Conservation (phyloP, 495 filamentous ascomycete species). For the Penicillium subrubescens region DNA sequence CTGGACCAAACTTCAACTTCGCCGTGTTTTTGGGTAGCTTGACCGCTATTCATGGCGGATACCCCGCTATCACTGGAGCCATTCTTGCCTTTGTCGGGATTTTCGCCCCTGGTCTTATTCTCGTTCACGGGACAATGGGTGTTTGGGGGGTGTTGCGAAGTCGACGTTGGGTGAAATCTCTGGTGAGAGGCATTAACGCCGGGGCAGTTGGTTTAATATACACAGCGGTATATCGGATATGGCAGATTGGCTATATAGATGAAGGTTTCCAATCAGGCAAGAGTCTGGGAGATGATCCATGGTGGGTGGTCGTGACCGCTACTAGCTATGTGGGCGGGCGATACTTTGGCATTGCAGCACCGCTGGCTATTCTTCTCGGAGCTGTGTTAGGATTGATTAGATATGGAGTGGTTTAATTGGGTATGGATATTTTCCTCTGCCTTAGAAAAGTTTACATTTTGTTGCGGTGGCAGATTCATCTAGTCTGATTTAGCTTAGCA, state of each 20-base stretch:
- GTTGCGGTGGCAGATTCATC: too few relatives aligned
- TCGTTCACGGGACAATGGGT: neutral
- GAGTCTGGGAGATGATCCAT: constrained; percentile 7
- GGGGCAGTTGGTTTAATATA: constrained; percentile 3
- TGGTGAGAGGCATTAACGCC: constrained; percentile 2
- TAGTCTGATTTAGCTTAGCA: too few relatives aligned
- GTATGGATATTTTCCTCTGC: too few relatives aligned
- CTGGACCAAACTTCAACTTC: constrained; percentile 9
- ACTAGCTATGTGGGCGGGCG: constrained; percentile 4
- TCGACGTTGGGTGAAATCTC: neutral
- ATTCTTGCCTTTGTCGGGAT: neutral
- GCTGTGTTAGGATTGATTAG: neutral
- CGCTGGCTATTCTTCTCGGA: constrained; percentile 3
- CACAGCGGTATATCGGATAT: constrained; percentile 4
- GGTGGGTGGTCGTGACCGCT: constrained; percentile 7
- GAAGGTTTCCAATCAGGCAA: neutral
- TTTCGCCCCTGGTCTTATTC: neutral
- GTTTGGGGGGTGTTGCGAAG: constrained; percentile 3
- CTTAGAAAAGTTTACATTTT: too few relatives aligned
- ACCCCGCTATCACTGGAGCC: neutral
- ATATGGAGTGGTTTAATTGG: neutral
- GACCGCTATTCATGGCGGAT: neutral
- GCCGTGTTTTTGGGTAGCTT: constrained; percentile 5
- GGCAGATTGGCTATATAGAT: constrained; percentile 2
- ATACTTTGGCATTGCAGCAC: constrained; percentile 1